A percentile compares a stretch with the other conserved stretches of the same genome.
Conservation (phyloP, 805 yeast genomes). For the Sugiyamaella americana region DNA sequence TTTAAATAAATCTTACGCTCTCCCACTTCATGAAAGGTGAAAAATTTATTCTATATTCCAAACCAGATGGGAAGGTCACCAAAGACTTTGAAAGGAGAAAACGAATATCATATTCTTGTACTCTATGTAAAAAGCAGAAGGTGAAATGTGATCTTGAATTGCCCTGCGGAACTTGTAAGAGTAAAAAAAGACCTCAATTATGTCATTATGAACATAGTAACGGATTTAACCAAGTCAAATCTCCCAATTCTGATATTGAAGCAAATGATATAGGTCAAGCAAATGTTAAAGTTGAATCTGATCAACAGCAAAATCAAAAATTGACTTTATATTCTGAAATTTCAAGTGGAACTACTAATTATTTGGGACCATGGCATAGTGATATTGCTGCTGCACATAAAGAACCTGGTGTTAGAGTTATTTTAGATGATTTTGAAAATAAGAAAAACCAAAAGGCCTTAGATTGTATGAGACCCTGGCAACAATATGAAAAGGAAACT, state of each 20-base stretch:
- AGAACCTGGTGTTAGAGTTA: conserved; percentile 8
- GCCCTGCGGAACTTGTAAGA: conserved; percentile 9
- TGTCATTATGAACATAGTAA: conserved; percentile 8
- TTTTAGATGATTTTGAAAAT: conserved; percentile 9
- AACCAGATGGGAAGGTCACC: conserved; percentile 10
- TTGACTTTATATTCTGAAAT: background rate
- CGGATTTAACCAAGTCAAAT: background rate
- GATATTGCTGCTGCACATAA: conserved; percentile 7
- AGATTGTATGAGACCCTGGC: conserved; percentile 13
- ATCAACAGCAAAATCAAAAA: no score
- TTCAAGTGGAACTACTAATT: conserved; percentile 7
- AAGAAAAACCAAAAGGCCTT: conserved; percentile 4
- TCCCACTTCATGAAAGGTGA: background rate
- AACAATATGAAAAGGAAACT: conserved; percentile 3
- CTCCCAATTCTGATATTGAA: background rate
- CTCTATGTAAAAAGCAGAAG: conserved; percentile 6
- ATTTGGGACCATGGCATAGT: conserved; percentile 12
- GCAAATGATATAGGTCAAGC: background rate
- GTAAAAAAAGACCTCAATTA: conserved; percentile 2
- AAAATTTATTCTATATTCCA: conserved; percentile 9
- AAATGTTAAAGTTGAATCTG: background rate
- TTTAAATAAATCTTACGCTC: no score
- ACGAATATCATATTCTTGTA: conserved; percentile 7
- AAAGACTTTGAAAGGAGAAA: conserved; percentile 11
- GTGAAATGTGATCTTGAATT: conserved; percentile 9